Conservation (phyloP, 495 filamentous ascomycete species). For the Sporormia fimetaria region DNA sequence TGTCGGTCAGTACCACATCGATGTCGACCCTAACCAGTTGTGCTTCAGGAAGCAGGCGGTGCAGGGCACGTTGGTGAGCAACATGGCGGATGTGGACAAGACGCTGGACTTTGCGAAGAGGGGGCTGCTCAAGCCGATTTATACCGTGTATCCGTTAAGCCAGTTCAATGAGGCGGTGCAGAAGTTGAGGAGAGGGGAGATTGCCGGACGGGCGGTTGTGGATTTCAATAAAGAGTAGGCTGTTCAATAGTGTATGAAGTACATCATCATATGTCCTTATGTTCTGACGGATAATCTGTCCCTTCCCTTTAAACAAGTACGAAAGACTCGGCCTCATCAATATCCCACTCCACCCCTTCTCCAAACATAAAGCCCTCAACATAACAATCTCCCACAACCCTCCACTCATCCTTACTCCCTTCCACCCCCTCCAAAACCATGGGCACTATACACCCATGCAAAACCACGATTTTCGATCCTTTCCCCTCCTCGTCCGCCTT, state of each 20-base stretch:
- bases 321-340: not conserved
- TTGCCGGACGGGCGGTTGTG: constrained; percentile 26
- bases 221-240: constrained; percentile 26
- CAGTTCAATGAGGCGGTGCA: constrained; percentile 25
- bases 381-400: constrained; percentile 3
- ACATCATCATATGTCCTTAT: no score
- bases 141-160: constrained; percentile 18
- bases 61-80: constrained; percentile 25
- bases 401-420: constrained; percentile 1
- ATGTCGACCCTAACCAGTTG: constrained; percentile 22
- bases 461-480: not conserved
- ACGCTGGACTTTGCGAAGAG: constrained; percentile 26
- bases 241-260: not conserved
- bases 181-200: constrained; percentile 26
- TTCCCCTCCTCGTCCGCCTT: no score
- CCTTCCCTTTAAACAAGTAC: constrained; percentile 2
- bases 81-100: constrained; percentile 25
- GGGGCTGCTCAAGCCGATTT: constrained; percentile 25
- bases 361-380: constrained; percentile 4
- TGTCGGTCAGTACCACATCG: constrained; percentile 16
- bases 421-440: constrained; percentile 1
- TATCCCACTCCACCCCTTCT: constrained; percentile 1
- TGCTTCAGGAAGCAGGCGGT: constrained; percentile 23
- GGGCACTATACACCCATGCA: constrained; percentile 4
- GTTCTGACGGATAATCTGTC: no score